A percentile compares a stretch with the other conserved stretches of the same genome.
Evolutionary conservation across 148 eudicot genomes (phyloP).

Genomic region (Vaccinium corymbosum): DNA sequence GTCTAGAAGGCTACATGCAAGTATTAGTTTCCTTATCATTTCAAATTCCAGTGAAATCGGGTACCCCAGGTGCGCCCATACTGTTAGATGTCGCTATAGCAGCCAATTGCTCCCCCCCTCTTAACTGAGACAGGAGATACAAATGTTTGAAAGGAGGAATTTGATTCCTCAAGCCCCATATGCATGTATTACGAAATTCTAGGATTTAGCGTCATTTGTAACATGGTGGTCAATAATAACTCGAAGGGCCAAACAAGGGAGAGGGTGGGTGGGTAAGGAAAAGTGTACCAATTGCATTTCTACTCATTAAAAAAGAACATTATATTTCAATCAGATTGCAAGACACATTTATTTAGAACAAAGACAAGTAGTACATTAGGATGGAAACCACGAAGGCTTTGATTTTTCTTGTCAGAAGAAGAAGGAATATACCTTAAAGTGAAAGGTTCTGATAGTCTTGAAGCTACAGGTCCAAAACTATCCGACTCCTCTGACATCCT

Average conservation of each 20-base stretch:
- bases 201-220: background rate
- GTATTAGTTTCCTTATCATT: background rate
- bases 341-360: background rate
- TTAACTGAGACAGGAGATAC: background rate
- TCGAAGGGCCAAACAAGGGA: background rate
- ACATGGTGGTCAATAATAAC: background rate
- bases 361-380: background rate
- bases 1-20: background rate
- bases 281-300: background rate
- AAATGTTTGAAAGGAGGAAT: background rate
- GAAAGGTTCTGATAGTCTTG: constrained; percentile 50
- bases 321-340: background rate
- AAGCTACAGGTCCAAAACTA: constrained; percentile 57
- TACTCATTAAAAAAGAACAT: background rate
- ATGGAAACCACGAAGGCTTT: background rate
- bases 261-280: background rate
- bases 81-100: background rate
- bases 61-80: background rate
- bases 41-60: background rate
- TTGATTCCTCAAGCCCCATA: background rate
- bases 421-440: constrained; percentile 52
- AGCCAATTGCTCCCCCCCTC: background rate
- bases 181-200: background rate
- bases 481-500: constrained; percentile 73
- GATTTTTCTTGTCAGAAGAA: background rate